A percentile compares a stretch with the other conserved stretches of the same genome.
Conservation (phyloP, 1,139 yeast species). For the Suhomyces anneliseae region DNA sequence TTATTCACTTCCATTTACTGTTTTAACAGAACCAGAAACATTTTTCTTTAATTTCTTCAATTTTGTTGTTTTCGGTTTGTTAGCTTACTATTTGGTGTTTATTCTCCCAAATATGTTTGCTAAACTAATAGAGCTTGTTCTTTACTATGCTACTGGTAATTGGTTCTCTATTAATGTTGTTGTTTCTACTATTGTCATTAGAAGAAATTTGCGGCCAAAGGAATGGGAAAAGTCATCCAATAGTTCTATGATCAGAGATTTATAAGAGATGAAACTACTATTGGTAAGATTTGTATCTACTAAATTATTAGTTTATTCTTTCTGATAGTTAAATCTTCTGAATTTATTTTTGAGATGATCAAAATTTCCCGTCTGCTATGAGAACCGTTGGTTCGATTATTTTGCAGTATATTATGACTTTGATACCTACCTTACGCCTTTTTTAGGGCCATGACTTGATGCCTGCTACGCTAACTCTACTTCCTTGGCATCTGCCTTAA, state of each 20-base stretch:
- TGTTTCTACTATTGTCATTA: conserved; percentile 9
- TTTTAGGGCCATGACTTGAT: too few species aligned
- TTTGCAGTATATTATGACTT: too few species aligned
- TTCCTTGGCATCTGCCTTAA: too few species aligned
- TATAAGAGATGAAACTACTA: not conserved
- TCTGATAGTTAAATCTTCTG: too few species aligned
- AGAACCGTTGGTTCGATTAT: too few species aligned
- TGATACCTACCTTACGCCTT: too few species aligned
- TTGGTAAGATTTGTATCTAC: not conserved
- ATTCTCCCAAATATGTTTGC: conserved; percentile 16
- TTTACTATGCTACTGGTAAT: conserved; percentile 19
- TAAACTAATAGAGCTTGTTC: conserved; percentile 11
- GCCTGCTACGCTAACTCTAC: too few species aligned
- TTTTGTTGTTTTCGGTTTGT: conserved; percentile 16
- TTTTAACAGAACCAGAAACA: conserved; percentile 26
- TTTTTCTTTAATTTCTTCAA: conserved; percentile 24
- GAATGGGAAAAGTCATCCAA: conserved; percentile 1
- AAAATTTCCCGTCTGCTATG: too few species aligned
- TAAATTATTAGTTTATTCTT: too few species aligned
- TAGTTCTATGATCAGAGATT: not conserved
- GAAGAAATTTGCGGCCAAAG: conserved; percentile 6
- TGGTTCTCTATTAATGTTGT: conserved; percentile 13
- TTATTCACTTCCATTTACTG: conserved; percentile 31
- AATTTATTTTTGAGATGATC: too few species aligned
- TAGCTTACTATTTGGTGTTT: conserved; percentile 20